Conservation (phyloP, 2,329 filamentous ascomycete species). For the Trichoderma cornu-damae region DNA sequence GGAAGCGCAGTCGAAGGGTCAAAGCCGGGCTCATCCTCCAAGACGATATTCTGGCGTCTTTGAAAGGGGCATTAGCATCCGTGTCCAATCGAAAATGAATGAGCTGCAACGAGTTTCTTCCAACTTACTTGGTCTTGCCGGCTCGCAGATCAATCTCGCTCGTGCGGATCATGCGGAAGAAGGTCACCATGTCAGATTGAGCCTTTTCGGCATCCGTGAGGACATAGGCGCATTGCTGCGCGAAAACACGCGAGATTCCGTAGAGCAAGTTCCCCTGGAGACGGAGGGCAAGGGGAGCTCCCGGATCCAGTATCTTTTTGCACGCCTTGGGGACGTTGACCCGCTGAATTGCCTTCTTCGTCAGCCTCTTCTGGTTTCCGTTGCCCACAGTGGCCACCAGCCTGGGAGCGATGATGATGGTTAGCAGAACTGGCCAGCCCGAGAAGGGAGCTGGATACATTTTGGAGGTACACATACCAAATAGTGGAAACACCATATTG, state of each 20-base stretch:
- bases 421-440: not conserved
- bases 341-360: slow-evolving; percentile 78
- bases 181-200: slow-evolving; percentile 65
- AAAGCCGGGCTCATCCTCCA: slow-evolving; percentile 80
- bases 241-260: slow-evolving; percentile 78
- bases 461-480: slow-evolving; percentile 64
- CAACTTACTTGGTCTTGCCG: slow-evolving; percentile 63
- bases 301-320: slow-evolving; percentile 74
- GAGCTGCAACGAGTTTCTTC: not conserved
- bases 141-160: slow-evolving; percentile 64
- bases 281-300: slow-evolving; percentile 81
- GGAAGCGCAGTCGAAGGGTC: slow-evolving; percentile 32
- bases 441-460: not conserved
- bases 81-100: no score
- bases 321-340: slow-evolving; percentile 86
- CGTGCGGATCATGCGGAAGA: slow-evolving; percentile 51
- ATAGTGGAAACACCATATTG: slow-evolving; percentile 93
- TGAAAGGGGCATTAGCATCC: not conserved
- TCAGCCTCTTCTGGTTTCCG: slow-evolving; percentile 66
- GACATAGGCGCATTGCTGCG: slow-evolving; percentile 82
- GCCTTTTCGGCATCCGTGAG: slow-evolving; percentile 73
- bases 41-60: slow-evolving; percentile 69
- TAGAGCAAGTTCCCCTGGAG: slow-evolving; percentile 85
- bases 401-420: slow-evolving; percentile 46
- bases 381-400: slow-evolving; percentile 85